A percentile compares a stretch with the other conserved stretches of the same genome.
Evolutionary conservation across 257 asterid species (phyloP).

Genomic region (Cordia subcordata): DNA sequence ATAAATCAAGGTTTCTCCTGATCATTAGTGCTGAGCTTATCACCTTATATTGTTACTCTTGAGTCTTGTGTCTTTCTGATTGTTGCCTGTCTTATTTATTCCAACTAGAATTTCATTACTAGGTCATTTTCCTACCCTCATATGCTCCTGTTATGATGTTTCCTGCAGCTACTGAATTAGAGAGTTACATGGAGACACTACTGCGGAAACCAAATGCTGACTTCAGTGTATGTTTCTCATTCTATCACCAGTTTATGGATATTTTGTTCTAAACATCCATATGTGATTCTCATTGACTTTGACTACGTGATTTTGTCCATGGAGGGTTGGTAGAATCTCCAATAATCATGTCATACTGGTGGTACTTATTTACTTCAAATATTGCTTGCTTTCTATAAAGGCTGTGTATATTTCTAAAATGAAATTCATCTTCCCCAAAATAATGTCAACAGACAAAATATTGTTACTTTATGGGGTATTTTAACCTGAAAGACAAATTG

Average conservation of each 20-base stretch:
- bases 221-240: conserved; percentile 58
- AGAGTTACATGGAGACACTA: conserved; percentile 65
- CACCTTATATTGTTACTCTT: background rate
- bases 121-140: background rate
- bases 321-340: too few relatives aligned
- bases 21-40: background rate
- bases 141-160: background rate
- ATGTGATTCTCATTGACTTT: too few relatives aligned
- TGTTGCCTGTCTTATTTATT: background rate
- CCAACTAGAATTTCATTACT: background rate
- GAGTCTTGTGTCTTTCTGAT: background rate
- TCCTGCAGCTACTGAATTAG: conserved; percentile 46
- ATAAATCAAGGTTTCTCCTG: conserved; percentile 63
- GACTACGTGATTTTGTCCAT: too few relatives aligned
- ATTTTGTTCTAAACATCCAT: background rate
- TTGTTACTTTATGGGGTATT: too few relatives aligned
- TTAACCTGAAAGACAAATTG: too few relatives aligned
- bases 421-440: too few relatives aligned
- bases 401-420: too few relatives aligned
- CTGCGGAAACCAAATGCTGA: conserved; percentile 63
- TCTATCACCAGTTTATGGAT: background rate
- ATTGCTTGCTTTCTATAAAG: too few relatives aligned
- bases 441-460: too few relatives aligned
- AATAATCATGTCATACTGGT: too few relatives aligned
- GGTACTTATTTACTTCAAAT: too few relatives aligned